A percentile compares a stretch with the other conserved stretches of the same genome.
These are phyloP conservation scores for Orobanche coerulescens DNA, from an alignment of 257 asterid genomes.

Conservation along the genomic window DNA sequence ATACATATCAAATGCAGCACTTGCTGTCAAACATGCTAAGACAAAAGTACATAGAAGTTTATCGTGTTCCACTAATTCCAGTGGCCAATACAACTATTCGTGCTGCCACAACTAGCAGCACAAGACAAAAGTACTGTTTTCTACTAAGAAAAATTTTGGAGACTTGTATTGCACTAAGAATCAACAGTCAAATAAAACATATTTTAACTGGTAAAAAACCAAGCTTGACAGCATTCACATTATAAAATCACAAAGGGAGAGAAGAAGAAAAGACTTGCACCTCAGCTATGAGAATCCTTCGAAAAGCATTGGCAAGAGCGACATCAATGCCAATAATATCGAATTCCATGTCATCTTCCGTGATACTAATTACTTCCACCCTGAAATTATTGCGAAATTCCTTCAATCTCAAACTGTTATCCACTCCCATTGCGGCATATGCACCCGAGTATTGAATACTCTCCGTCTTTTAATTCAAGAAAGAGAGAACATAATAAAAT, in stretches of 20 bases:
- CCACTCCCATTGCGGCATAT: conserved; percentile 74
- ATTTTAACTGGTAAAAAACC: neutral
- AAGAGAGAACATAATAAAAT: neutral
- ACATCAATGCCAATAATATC: conserved; percentile 93
- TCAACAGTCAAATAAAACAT: neutral
- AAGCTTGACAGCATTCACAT: neutral
- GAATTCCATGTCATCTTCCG: conserved; percentile 64
- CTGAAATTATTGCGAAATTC: conserved; percentile 53
- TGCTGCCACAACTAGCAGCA: neutral
- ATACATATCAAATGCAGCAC: neutral
- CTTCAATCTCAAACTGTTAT: conserved; percentile 62
- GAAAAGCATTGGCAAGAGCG: conserved; percentile 82
- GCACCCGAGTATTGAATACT: conserved; percentile 76
- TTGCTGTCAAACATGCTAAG: neutral
- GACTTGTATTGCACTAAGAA: neutral
- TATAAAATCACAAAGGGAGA: no score
- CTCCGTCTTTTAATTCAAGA: conserved; percentile 44
- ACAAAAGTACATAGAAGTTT: neutral
- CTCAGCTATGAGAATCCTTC: conserved; percentile 91
- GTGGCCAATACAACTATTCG: neutral
- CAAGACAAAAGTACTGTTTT: neutral
- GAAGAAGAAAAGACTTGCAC: conserved; percentile 22
- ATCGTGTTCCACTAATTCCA: neutral
- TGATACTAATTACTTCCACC: conserved; percentile 52
- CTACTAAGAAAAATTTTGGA: neutral